Base-by-base conservation (phyloP, 176 grass and related monocot species). In the Hyparrhenia diplandra region DNA sequence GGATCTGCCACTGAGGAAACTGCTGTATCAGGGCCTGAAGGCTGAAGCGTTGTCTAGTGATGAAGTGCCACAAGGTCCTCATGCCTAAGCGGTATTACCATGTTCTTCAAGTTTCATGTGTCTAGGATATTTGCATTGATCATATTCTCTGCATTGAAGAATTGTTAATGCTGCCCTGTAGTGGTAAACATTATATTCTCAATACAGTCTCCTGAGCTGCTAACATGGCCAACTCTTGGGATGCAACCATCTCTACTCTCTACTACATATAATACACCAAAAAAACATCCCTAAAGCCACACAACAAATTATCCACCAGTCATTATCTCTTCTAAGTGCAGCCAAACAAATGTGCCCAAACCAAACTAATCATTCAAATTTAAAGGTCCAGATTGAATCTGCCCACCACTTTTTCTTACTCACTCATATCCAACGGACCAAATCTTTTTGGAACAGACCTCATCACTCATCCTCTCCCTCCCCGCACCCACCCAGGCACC, bases 61-160 rank as follows among this genome's bases (percentile, higher is more conserved):
- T 78, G 78, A 86, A 82, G 72, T 24, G 8, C 78, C 79, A 8
- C 39, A 4, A 31, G 73, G 47, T n/a, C n/a, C n/a, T 37, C 37
- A 59, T 60, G 73, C 79, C 77, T 89, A 73, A 76, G 23, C 40
- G 60, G 47, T 69, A 73, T 66, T 82, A 25, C 10, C 42, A 37
- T 77, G n/a, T 46, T 67, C 17, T 35, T 74, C 39, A 23, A 63
- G 14, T 63, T 67, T 71, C 67, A 14, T 75, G 30, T 75, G 30
- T 70, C 68, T 88, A 69, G 85, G 13, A 71, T 76, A 42, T 68
- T 61, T 84, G 47, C 60, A 40, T 66, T 74, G 68, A 60, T 37
- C 75, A 31, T 34, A 58, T 64, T 78, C 21, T 81, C 25, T 71
- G 43, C 42, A 47, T 58, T 40, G 71, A 78, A 35, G 28, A 58